Percentiles rank a stretch among this genome's conserved stretches.
phyloP scores from a whole-genome alignment of 2,329 filamentous ascomycete genomes.

The Sporothrix globosa region DNA sequence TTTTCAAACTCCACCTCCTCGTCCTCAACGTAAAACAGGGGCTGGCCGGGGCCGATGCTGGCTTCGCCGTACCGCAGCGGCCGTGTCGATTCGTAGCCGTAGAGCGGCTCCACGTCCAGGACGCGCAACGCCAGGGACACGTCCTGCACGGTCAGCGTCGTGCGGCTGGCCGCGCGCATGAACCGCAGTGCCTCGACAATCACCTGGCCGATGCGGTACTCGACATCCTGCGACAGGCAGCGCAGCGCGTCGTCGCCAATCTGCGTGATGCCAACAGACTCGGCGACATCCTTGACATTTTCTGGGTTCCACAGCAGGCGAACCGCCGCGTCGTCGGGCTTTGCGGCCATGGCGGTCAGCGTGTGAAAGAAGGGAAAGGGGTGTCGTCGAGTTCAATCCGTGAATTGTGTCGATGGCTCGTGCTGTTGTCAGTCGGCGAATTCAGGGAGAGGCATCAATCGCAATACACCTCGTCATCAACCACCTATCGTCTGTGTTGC shows the following conservation, averaged over 20 bases:
- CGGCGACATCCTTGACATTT: conserved; percentile 92
- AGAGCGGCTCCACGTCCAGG: conserved; percentile 90
- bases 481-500: not conserved
- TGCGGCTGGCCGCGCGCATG: conserved; percentile 89
- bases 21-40: conserved; percentile 95
- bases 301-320: conserved; percentile 87
- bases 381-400: not conserved
- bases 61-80: conserved; percentile 92
- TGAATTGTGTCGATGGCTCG: not conserved
- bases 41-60: conserved; percentile 88
- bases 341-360: conserved; percentile 22
- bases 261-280: conserved; percentile 85
- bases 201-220: conserved; percentile 91
- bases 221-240: conserved; percentile 87
- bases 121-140: conserved; percentile 82
- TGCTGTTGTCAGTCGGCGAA: not conserved
- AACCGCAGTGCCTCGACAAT: conserved; percentile 93
- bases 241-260: conserved; percentile 86
- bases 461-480: not conserved
- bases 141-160: conserved; percentile 85
- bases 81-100: conserved; percentile 91
- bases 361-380: not conserved
- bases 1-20: conserved; percentile 99
- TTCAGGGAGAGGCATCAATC: not conserved
- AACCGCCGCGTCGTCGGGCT: conserved; percentile 20